Evolutionary conservation across 805 yeast species (phyloP).

Genomic region (Starmerella geochares): DNA sequence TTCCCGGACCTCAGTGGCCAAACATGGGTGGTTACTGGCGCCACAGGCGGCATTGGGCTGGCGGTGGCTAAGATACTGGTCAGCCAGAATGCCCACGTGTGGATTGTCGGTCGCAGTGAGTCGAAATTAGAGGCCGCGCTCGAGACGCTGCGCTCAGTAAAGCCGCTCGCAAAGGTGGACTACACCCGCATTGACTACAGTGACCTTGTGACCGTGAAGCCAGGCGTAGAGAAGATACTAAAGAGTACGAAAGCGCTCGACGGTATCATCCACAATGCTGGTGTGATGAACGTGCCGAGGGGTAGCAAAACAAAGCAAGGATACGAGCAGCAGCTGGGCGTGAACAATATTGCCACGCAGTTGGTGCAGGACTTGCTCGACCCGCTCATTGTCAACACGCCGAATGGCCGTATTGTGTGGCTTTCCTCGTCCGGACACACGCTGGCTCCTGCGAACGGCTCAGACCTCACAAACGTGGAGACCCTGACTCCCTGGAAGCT

Average conservation of each 20-base stretch:
- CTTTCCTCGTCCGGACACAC: slow-evolving; percentile 36
- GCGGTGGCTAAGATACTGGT: slow-evolving; percentile 14
- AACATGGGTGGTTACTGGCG: slow-evolving; percentile 28
- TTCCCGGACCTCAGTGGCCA: slow-evolving; percentile 32
- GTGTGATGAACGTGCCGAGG: slow-evolving; percentile 29
- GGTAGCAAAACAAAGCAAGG: slow-evolving; percentile 37
- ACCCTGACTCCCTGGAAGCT: neutral
- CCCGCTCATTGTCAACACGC: slow-evolving; percentile 34
- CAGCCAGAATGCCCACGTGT: slow-evolving; percentile 30
- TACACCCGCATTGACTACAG: slow-evolving; percentile 20
- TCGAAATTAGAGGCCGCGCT: slow-evolving; percentile 31
- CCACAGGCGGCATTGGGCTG: slow-evolving; percentile 25
- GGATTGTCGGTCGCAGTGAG: slow-evolving; percentile 34
- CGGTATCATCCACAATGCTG: slow-evolving; percentile 28
- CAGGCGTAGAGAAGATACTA: slow-evolving; percentile 21
- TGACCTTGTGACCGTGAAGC: slow-evolving; percentile 25
- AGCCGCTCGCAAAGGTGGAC: slow-evolving; percentile 24
- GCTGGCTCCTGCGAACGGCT: slow-evolving; percentile 30
- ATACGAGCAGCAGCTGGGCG: slow-evolving; percentile 39
- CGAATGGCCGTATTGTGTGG: slow-evolving; percentile 39
- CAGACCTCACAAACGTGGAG: slow-evolving; percentile 31
- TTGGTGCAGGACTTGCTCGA: slow-evolving; percentile 33
- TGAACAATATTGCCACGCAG: slow-evolving; percentile 40
- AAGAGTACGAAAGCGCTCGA: slow-evolving; percentile 13
- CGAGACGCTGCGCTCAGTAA: slow-evolving; percentile 26